Conservation (phyloP, 352 stramenopile genomes). For the Phytophthora citricola region DNA sequence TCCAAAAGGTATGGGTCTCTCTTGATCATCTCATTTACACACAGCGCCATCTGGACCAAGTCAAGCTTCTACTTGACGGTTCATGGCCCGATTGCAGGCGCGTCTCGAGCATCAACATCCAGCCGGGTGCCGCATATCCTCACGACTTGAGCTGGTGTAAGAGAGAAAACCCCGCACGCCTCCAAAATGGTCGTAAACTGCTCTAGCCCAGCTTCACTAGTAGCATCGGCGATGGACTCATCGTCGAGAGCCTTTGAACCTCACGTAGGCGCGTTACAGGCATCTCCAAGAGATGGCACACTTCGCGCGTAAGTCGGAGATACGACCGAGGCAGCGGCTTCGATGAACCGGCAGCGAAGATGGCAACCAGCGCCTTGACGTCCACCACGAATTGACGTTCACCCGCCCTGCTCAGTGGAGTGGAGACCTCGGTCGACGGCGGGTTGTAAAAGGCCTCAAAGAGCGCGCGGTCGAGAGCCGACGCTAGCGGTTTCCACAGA, state of each 20-base stretch:
- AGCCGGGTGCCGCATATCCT: conserved; percentile 38
- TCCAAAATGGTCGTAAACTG: conserved; percentile 80
- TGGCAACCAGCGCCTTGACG: conserved; percentile 35
- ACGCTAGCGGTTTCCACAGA: conserved; percentile 46
- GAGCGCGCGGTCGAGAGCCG: conserved; percentile 45
- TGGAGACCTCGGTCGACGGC: not conserved
- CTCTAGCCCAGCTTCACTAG: conserved; percentile 36
- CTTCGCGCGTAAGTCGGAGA: conserved; percentile 54
- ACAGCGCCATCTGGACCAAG: conserved; percentile 1
- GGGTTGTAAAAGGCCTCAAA: conserved; percentile 42
- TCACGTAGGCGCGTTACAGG: conserved; percentile 44
- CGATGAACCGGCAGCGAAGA: conserved; percentile 48
- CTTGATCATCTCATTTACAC: conserved; percentile 12
- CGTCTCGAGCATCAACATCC: conserved; percentile 21
- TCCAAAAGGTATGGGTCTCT: conserved; percentile 8
- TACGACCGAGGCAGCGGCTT: conserved; percentile 42
- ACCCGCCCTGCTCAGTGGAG: conserved; percentile 30
- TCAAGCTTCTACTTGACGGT: conserved; percentile 16
- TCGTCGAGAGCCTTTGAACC: conserved; percentile 54
- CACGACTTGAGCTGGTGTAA: conserved; percentile 56
- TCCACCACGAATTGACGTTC: conserved; percentile 53
- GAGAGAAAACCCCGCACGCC: conserved; percentile 56
- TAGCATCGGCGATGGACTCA: conserved; percentile 14
- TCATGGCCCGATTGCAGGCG: conserved; percentile 1
- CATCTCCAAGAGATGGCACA: conserved; percentile 55